Evolutionary conservation across 2,329 filamentous ascomycete genomes (phyloP), one percentile per base, ranked within the genome.

Genomic region (Verticillium nubilum): DNA sequence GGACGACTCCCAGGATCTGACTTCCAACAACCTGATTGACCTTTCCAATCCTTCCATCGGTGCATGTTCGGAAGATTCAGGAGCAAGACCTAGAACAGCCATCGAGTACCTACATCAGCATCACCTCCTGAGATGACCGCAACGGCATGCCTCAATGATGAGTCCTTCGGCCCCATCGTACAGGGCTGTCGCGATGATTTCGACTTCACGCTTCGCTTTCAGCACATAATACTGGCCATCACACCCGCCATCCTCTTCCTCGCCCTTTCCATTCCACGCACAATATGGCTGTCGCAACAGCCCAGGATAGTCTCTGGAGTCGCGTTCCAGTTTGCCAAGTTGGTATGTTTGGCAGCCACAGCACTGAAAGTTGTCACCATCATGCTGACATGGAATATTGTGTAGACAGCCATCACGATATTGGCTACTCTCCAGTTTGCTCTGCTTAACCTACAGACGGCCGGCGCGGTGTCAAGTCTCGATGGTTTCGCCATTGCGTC

Each of bases 191-290:
- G 76, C 5, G 72, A 66, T 58, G 70, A 76, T 61, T 79, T 79
- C 59, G 76, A 78, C 62, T 78, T 78, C 42, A 79, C 76, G 4
- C 66, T 79, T 58, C 70, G 69, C 9, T 79, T 80, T 35, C 76
- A 79, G 64, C 70, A 73, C 54, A 65, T 77, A 13, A 70, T 78
- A 53, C 72, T 79, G 19, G 69, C 71, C 7, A 64, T 78, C 4
- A 62, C 74, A 2, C 76, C 77, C 1, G 66, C 74, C 1, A 61
- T 69, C 4, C 54, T 76, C 0, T 75, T 77, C 52, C 60, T 74
- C 12, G 61, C 70, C 2, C 54, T 73, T 1, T 70, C 71, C 0
- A 54, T 73, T 54, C 67, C 71, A 26, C 66, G 74, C 1, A 63
- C 71, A 9, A 59, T 68, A 1, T 63, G 68, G 5, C 62, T 76